Evolutionary conservation across 139 green algal species (phyloP), one percentile per base, ranked within the genome.

Genomic region (Trebouxia sp.): DNA sequence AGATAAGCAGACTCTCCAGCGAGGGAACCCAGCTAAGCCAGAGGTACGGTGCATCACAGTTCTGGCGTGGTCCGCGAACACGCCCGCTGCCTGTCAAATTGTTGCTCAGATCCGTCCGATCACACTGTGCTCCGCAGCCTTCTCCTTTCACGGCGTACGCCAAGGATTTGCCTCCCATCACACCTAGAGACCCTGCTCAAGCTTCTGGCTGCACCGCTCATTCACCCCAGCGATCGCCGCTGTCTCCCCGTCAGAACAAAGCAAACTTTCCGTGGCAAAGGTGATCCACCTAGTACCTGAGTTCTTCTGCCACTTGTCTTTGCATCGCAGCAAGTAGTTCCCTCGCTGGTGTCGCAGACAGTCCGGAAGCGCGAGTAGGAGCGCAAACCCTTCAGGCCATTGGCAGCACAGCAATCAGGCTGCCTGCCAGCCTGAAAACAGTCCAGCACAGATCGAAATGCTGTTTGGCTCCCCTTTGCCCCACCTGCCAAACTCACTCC

Each of bases 111-210:
- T n/a, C n/a, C n/a, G n/a, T n/a, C n/a, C n/a, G n/a, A n/a, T n/a
- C n/a, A n/a, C n/a, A n/a, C n/a, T n/a, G n/a, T 28, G 62, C 26
- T 32, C 8, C 15, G 62, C 62, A 72, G 62, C 42, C 62, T 9
- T 72, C 62, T 72, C 62, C 32, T 4, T 72, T 43, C 35, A 45
- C 62, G 12, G 0, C 43, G 14, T 72, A 30, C 30, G 62, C 62
- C 6, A 72, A 43, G 35, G 62, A 72, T 32, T 72, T 72, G 62
- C 62, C 62, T 45, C 62, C 62, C 37, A 72, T 72, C 37, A 72
- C 62, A 41, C 62, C 62, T 45, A 12, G 11, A 26, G 35, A 45
- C 3, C 62, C 62, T 72, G 11, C 62, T 43, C 62, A 72, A 17
- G 15, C 35, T 43, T 35, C 62, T 6, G 62, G 62, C 1, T 65